Evolutionary conservation across 345 rosid species (phyloP).

Genomic region (Linum trigynum): DNA sequence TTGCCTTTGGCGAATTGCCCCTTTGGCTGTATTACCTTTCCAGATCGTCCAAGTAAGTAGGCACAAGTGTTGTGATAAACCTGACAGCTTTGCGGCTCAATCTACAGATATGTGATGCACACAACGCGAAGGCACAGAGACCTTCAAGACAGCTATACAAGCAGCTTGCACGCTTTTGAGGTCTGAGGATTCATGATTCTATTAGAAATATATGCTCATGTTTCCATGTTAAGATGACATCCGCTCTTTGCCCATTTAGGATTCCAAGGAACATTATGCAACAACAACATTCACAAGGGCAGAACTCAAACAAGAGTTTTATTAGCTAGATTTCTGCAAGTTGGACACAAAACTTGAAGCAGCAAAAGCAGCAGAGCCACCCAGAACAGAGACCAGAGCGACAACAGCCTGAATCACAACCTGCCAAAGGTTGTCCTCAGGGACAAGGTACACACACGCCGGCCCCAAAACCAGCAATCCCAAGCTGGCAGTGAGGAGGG

Average conservation of each 20-base stretch:
- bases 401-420: slow-evolving; percentile 49
- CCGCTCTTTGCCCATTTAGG: too few species aligned
- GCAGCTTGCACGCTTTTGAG: slow-evolving; percentile 89
- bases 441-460: slow-evolving; percentile 57
- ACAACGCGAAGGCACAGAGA: slow-evolving; percentile 90
- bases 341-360: slow-evolving; percentile 69
- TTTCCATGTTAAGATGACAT: too few species aligned
- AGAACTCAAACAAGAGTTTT: too few species aligned
- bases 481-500: slow-evolving; percentile 51
- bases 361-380: slow-evolving; percentile 88
- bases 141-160: slow-evolving; percentile 95
- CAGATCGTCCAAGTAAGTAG: too few species aligned
- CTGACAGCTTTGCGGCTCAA: neutral
- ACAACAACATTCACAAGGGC: too few species aligned
- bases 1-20: too few species aligned
- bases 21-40: too few species aligned
- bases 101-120: slow-evolving; percentile 95
- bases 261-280: too few species aligned
- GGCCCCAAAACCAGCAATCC: slow-evolving; percentile 76
- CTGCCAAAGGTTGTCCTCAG: slow-evolving; percentile 72
- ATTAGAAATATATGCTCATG: too few species aligned
- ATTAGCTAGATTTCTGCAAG: slow-evolving; percentile 59
- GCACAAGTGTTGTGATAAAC: too few species aligned
- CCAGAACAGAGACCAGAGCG: slow-evolving; percentile 47
- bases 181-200: slow-evolving; percentile 41